Percentiles rank a stretch among this genome's conserved stretches.
phyloP scores from a whole-genome alignment of 2,329 filamentous ascomycete genomes.

The Clarireedia homoeocarpa region DNA sequence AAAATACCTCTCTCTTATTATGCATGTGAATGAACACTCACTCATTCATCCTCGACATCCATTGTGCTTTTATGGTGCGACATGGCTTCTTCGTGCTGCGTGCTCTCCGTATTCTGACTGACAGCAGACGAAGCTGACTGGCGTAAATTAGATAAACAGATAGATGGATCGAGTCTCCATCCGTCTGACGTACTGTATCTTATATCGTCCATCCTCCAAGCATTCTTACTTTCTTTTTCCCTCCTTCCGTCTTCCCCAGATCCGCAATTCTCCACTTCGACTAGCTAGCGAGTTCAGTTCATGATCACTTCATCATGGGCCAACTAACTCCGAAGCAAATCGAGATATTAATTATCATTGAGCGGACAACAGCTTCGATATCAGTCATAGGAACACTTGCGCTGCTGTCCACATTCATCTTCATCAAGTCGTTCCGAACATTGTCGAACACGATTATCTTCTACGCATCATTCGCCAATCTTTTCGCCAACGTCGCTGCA shows the following conservation, averaged over 20 bases:
- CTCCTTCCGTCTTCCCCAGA: neutral
- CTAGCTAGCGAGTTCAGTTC: neutral
- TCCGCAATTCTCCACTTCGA: neutral
- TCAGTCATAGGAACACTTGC: constrained; percentile 64
- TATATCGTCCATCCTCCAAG: neutral
- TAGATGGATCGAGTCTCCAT: neutral
- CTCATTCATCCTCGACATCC: too few species aligned
- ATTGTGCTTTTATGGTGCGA: too few species aligned
- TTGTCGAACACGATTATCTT: constrained; percentile 65
- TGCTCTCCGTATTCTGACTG: too few species aligned
- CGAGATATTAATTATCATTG: constrained; percentile 51
- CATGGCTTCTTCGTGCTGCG: too few species aligned
- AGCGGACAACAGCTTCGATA: constrained; percentile 61
- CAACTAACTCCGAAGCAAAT: constrained; percentile 32
- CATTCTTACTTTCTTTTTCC: neutral
- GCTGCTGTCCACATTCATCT: constrained; percentile 62
- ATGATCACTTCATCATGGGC: constrained; percentile 7
- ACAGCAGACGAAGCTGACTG: too few species aligned
- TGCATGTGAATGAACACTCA: too few species aligned
- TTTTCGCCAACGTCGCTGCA: constrained; percentile 50
- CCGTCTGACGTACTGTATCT: too few species aligned
- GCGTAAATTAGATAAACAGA: neutral
- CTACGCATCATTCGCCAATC: constrained; percentile 52
- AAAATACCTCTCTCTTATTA: too few species aligned
- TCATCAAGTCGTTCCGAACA: constrained; percentile 66